Evolutionary conservation across 352 stramenopile species (phyloP).

Genomic region (Pythium rhizo-oryzae): DNA sequence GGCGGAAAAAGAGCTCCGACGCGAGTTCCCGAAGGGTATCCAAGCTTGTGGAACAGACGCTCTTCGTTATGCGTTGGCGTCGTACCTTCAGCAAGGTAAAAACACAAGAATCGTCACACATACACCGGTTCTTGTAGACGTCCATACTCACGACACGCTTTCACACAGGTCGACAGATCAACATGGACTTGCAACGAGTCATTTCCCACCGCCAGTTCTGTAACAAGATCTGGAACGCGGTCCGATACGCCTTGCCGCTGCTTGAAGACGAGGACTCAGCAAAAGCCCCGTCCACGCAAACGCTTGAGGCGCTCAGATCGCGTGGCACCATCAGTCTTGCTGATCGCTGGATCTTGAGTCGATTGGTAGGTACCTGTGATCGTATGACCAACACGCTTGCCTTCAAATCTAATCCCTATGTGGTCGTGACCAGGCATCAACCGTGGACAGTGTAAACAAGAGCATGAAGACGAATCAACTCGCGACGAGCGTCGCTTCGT

Average conservation of each 20-base stretch:
- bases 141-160: background rate
- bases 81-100: slow-evolving; percentile 90
- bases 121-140: background rate
- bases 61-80: slow-evolving; percentile 96
- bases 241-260: slow-evolving; percentile 74
- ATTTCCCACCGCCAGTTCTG: slow-evolving; percentile 88
- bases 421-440: slow-evolving; percentile 8
- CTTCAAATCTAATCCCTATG: background rate
- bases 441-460: slow-evolving; percentile 59
- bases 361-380: slow-evolving; percentile 46
- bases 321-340: slow-evolving; percentile 55
- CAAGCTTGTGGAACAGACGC: slow-evolving; percentile 98
- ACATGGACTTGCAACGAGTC: slow-evolving; percentile 87
- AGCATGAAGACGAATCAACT: slow-evolving; percentile 75
- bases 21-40: slow-evolving; percentile 98
- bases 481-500: slow-evolving; percentile 59
- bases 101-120: background rate
- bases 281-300: background rate
- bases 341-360: slow-evolving; percentile 87
- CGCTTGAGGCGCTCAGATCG: slow-evolving; percentile 16
- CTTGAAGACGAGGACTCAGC: slow-evolving; percentile 32
- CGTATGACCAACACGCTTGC: background rate
- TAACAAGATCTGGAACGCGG: slow-evolving; percentile 91
- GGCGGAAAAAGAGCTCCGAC: slow-evolving; percentile 95
- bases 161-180: slow-evolving; percentile 69